Evolutionary conservation across 2,329 filamentous ascomycete genomes (phyloP), one percentile per base, ranked within the genome.

Genomic region (Penicillium expansum): DNA sequence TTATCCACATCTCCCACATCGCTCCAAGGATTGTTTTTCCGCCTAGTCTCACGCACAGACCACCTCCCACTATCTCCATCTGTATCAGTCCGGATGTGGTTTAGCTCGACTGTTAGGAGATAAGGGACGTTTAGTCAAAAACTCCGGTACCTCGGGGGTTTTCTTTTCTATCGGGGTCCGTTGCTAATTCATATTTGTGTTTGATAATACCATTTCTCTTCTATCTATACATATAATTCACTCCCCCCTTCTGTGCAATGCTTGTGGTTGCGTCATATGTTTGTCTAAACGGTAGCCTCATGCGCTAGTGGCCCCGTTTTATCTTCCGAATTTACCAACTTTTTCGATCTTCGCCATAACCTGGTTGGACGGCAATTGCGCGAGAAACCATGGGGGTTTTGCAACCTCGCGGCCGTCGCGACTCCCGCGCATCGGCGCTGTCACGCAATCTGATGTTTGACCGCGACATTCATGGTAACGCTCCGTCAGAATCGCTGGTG

Each of bases 331-430:
- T 37, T 51, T 53, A 35, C 39, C 29, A 18, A 38, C 37, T 22
- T 50, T 44, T 41, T 20, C 24, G 20, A 27, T 16, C 6, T 14
- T 10, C 27, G 18, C 22, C 13, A 14, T 43, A 10, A 43, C 29
- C 33, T 41, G 29, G 43, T 38, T 47, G 42, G 49, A 38, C 42
- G 20, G 48, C 30, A 54, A 42, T 57, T 62, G 57, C 57, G 58
- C 57, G 42, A 44, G 16, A 45, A 2, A 62, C 50, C n/a, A 67
- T 67, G 71, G 70, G 65, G 37, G 67, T 71, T 38, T 56, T 73
- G 51, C 63, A 68, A 49, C 62, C 65, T 53, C 69, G 67, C 53
- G 62, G 64, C 37, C 70, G 69, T 45, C 65, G 66, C 53, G 65
- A 71, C 54, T 71, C 69, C 39, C 66, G 62, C 44, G 60, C 63